These are phyloP conservation scores for Pythium rishiriense DNA, from an alignment of 352 stramenopile genomes.

Conservation along the genomic window DNA sequence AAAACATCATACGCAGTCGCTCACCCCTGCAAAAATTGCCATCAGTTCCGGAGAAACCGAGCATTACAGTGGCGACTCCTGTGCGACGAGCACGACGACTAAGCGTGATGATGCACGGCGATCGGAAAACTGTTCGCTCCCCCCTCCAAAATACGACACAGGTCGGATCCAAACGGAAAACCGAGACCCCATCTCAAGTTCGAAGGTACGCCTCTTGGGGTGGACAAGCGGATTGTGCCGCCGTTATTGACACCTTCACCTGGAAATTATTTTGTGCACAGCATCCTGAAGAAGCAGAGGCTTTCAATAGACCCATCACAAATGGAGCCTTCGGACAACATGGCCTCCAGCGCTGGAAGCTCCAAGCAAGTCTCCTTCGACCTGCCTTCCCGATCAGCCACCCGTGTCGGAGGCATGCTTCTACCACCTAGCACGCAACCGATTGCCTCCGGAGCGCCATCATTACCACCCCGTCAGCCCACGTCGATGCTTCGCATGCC, in stretches of 20 bases:
- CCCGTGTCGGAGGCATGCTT: conserved; percentile 12
- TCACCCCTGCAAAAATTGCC: conserved; percentile 24
- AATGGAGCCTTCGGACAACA: background rate
- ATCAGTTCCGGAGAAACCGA: conserved; percentile 38
- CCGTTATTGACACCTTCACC: too few relatives aligned
- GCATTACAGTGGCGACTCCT: conserved; percentile 29
- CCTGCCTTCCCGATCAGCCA: conserved; percentile 15
- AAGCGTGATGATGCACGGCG: conserved; percentile 29
- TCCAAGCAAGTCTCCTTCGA: conserved; percentile 77
- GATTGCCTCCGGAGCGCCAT: background rate
- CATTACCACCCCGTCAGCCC: conserved; percentile 30
- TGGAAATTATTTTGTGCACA: conserved; percentile 17
- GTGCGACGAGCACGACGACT: conserved; percentile 31
- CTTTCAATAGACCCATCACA: conserved; percentile 22
- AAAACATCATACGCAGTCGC: conserved; percentile 69
- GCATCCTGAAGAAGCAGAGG: conserved; percentile 75
- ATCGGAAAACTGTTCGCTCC: conserved; percentile 19
- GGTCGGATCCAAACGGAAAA: conserved; percentile 30
- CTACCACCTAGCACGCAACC: background rate
- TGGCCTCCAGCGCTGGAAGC: conserved; percentile 5
- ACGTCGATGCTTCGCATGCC: conserved; percentile 30
- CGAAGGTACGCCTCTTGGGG: conserved; percentile 43
- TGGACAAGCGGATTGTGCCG: too few relatives aligned
- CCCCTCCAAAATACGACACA: conserved; percentile 9
- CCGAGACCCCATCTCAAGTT: conserved; percentile 35